Conservation (phyloP, 352 stramenopile species). For the Phytopythium sindhum region DNA sequence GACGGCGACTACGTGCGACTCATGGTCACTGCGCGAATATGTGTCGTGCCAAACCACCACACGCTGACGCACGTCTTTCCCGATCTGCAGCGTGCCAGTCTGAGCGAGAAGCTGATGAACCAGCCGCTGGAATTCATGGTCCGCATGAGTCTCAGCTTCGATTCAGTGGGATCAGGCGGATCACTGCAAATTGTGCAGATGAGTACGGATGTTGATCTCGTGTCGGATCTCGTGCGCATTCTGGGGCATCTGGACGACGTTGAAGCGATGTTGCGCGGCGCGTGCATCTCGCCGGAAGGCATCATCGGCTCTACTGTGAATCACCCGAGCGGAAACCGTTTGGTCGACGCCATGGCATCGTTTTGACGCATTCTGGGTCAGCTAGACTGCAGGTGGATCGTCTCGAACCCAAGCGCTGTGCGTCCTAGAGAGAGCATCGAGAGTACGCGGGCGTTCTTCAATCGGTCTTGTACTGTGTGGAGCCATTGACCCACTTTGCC, state of each 20-base stretch:
- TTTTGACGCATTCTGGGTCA: neutral
- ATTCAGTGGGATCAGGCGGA: neutral
- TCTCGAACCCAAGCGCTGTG: too few species aligned
- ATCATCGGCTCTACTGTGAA: neutral
- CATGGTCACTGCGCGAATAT: constrained; percentile 19
- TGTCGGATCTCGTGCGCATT: constrained; percentile 15
- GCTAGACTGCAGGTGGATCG: too few species aligned
- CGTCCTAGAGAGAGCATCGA: too few species aligned
- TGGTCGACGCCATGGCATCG: neutral
- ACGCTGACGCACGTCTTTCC: constrained; percentile 35
- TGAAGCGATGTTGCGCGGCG: neutral
- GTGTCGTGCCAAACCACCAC: constrained; percentile 26
- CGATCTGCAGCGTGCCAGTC: constrained; percentile 25
- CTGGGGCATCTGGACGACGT: constrained; percentile 25
- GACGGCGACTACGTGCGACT: constrained; percentile 21
- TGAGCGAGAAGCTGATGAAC: constrained; percentile 11
- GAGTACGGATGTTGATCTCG: constrained; percentile 29
- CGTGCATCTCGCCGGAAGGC: neutral
- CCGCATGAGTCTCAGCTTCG: neutral
- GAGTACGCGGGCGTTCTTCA: too few species aligned
- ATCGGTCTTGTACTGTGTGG: too few species aligned
- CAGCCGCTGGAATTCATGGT: neutral
- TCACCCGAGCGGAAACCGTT: neutral
- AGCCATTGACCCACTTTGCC: too few species aligned
- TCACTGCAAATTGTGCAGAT: constrained; percentile 15